Base-by-base conservation (phyloP, 352 stramenopile species). In the Globisporangium nodosum region DNA sequence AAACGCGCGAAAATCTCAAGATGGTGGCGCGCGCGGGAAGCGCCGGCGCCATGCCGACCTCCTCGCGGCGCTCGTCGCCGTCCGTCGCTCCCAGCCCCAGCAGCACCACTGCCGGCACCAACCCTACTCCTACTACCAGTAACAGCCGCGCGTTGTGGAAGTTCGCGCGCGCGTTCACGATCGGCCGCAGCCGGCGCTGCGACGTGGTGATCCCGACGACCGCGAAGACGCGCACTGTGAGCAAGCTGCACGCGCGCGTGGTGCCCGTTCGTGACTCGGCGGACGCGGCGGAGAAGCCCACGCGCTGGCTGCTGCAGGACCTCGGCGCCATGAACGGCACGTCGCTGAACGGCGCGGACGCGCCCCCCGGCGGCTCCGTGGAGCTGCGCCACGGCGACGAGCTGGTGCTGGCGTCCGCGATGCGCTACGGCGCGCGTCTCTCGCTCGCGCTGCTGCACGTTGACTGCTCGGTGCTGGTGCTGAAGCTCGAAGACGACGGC, bases 251-350 rank as follows among this genome's bases (percentile, higher is more conserved):
- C 55, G 73, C 76, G 39, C 73, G 77, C 27, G 74, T 92, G 47
- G 76, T 85, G 18, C 78, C 78, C 12, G 49, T 85, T 31, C 46
- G n/a, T 45, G 57, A 63, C 58, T 15, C 31, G 31, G 15, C 50
- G 3, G 43, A 50, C 13, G 37, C 37, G 13, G 33, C 55, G 13
- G 46, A 5, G 21, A 65, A 65, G 11, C 49, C 52, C n/a, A 60
- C 59, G 15, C 76, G 74, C 30, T 94, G 85, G 85, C 63, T 92
- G 39, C 67, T 94, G 24, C 83, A 92, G 52, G 85, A 94, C 51
- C 66, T 92, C 20, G 74, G 87, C 42, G 87, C 81, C 3, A 81
- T 89, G 64, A 92, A 94, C 62, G 85, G 85, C 33, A 94, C 85
- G 31, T 73, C 74, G 15, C 70, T 92, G 33, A 94, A 92, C 50